A percentile compares a stretch with the other conserved stretches of the same genome.
Evolutionary conservation across 2,329 filamentous ascomycete genomes (phyloP).

Genomic region (Fusarium sp.): DNA sequence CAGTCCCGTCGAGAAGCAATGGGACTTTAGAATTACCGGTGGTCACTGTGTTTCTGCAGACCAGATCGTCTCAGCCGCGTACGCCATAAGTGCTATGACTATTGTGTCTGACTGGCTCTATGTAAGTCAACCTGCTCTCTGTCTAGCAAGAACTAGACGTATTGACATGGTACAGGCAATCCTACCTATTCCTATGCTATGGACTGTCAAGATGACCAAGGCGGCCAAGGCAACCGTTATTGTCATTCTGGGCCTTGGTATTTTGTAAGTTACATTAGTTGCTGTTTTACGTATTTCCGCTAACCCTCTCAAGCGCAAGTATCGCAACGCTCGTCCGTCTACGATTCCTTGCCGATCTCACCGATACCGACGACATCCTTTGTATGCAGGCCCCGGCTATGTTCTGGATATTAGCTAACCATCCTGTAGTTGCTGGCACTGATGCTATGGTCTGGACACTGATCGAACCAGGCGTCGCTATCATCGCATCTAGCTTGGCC

Average conservation of each 20-base stretch:
- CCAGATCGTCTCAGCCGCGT: constrained; percentile 61
- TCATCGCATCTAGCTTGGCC: constrained; percentile 64
- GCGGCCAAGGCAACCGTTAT: constrained; percentile 66
- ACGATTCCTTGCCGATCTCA: constrained; percentile 60
- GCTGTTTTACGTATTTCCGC: background rate
- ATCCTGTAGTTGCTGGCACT: constrained; percentile 57
- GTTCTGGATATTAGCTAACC: constrained; percentile 25
- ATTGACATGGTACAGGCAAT: constrained; percentile 53
- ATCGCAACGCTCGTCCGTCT: constrained; percentile 66
- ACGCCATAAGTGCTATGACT: constrained; percentile 64
- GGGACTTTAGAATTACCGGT: constrained; percentile 62
- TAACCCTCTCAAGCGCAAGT: constrained; percentile 57
- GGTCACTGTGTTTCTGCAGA: constrained; percentile 58
- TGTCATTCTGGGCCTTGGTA: constrained; percentile 60
- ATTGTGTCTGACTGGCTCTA: constrained; percentile 68
- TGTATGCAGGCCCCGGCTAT: constrained; percentile 50
- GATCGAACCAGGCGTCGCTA: constrained; percentile 68
- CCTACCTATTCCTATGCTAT: constrained; percentile 66
- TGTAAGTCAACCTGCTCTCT: constrained; percentile 44
- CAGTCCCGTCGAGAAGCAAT: constrained; percentile 62
- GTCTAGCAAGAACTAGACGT: background rate
- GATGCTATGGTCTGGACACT: constrained; percentile 68
- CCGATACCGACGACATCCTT: constrained; percentile 59
- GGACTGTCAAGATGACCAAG: constrained; percentile 64
- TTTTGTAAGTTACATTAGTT: constrained; percentile 55